Evolutionary conservation across 2,329 filamentous ascomycete genomes (phyloP).

Genomic region (Xylariaceae sp.): DNA sequence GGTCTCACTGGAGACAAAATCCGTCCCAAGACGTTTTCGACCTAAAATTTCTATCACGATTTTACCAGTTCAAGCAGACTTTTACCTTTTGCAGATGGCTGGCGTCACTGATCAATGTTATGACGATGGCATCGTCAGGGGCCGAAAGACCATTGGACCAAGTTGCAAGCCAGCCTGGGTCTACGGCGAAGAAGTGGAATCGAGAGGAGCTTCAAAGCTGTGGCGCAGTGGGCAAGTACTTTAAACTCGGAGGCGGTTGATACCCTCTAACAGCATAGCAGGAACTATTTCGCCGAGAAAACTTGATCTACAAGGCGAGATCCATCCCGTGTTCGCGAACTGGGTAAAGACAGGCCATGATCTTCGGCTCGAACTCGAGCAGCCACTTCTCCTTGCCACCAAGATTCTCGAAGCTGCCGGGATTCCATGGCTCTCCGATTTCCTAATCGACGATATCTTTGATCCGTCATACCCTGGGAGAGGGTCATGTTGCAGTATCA

Average conservation of each 20-base stretch:
- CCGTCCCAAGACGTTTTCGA: conserved; percentile 14
- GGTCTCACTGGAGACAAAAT: conserved; percentile 1
- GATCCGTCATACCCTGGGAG: conserved; percentile 23
- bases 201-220: conserved; percentile 23
- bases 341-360: conserved; percentile 20
- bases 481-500: conserved; percentile 6
- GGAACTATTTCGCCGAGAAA: conserved; percentile 16
- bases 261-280: conserved; percentile 4
- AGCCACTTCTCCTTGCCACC: conserved; percentile 28
- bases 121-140: conserved; percentile 12
- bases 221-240: conserved; percentile 23
- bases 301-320: conserved; percentile 21
- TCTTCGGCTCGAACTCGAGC: conserved; percentile 21
- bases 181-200: conserved; percentile 24
- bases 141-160: conserved; percentile 7
- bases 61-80: not conserved
- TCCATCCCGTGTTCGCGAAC: conserved; percentile 27
- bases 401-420: conserved; percentile 25
- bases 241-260: too few relatives aligned
- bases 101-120: conserved; percentile 3
- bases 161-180: conserved; percentile 20
- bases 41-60: not conserved
- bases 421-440: conserved; percentile 30
- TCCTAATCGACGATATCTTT: conserved; percentile 29
- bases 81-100: not conserved